Percentiles rank a stretch among this genome's conserved stretches.
phyloP scores from a whole-genome alignment of 179 eudicot species.

The Carnegiea gigantea region DNA sequence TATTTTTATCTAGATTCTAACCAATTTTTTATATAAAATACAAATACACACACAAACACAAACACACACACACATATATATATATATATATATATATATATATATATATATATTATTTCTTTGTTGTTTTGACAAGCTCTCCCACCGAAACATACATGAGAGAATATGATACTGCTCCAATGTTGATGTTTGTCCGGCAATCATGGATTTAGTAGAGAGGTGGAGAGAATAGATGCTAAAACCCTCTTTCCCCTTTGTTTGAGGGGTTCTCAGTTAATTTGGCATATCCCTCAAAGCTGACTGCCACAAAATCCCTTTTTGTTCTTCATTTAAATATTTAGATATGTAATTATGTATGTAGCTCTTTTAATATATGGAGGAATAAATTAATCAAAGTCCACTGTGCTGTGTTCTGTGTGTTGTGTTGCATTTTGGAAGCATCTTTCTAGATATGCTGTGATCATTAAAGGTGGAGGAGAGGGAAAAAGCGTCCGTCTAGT shows the following conservation, averaged over 20 bases:
- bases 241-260: neutral
- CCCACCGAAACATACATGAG: neutral
- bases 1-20: too few species aligned
- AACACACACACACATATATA: too few species aligned
- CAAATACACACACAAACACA: too few species aligned
- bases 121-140: neutral
- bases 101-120: too few species aligned
- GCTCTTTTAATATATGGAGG: too few species aligned
- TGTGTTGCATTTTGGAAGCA: slow-evolving; percentile 9
- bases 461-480: neutral
- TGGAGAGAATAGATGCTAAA: slow-evolving; percentile 19
- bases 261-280: neutral
- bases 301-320: slow-evolving; percentile 10
- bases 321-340: slow-evolving; percentile 2
- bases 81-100: too few species aligned
- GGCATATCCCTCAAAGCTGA: neutral
- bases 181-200: neutral
- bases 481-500: neutral
- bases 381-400: slow-evolving; percentile 16
- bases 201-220: slow-evolving; percentile 2
- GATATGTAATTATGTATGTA: too few species aligned
- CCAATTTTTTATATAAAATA: too few species aligned
- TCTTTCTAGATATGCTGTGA: neutral
- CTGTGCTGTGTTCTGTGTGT: neutral
- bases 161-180: slow-evolving; percentile 18